A percentile compares a stretch with the other conserved stretches of the same genome.
phyloP scores from a whole-genome alignment of 2,329 filamentous ascomycete genomes.

The Aspergillus clavatus region DNA sequence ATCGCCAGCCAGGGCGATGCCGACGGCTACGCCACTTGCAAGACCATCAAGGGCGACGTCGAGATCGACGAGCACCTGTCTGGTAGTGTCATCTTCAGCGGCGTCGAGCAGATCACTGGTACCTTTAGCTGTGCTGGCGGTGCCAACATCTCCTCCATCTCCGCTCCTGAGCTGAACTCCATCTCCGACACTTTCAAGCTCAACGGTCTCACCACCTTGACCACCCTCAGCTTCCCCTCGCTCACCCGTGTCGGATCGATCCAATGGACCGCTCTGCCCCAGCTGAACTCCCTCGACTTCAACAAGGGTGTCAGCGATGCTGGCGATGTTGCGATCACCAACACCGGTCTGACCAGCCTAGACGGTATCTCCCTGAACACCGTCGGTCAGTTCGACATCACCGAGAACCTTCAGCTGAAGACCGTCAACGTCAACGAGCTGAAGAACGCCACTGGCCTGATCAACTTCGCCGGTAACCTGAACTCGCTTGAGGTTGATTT shows the following conservation, averaged over 20 bases:
- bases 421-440: conserved; percentile 69
- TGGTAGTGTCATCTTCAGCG: conserved; percentile 58
- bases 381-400: conserved; percentile 71
- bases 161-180: conserved; percentile 55
- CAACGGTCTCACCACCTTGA: conserved; percentile 63
- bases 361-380: conserved; percentile 73
- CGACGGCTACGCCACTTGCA: conserved; percentile 62
- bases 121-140: conserved; percentile 49
- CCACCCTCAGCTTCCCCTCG: conserved; percentile 59
- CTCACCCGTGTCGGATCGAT: conserved; percentile 65
- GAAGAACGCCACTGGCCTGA: conserved; percentile 63
- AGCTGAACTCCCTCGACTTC: conserved; percentile 57
- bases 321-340: conserved; percentile 66
- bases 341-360: conserved; percentile 77
- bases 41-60: conserved; percentile 64
- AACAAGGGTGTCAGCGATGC: conserved; percentile 63
- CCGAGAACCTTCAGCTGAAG: conserved; percentile 82
- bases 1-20: conserved; percentile 57
- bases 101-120: conserved; percentile 56
- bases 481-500: conserved; percentile 66
- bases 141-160: conserved; percentile 60
- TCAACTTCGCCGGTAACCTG: conserved; percentile 79
- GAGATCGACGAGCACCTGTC: conserved; percentile 55
- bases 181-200: conserved; percentile 70
- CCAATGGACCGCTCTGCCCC: conserved; percentile 66